These are phyloP conservation scores for Niveomyces coronatus DNA, from an alignment of 2,329 filamentous ascomycete species.

Conservation along the genomic window DNA sequence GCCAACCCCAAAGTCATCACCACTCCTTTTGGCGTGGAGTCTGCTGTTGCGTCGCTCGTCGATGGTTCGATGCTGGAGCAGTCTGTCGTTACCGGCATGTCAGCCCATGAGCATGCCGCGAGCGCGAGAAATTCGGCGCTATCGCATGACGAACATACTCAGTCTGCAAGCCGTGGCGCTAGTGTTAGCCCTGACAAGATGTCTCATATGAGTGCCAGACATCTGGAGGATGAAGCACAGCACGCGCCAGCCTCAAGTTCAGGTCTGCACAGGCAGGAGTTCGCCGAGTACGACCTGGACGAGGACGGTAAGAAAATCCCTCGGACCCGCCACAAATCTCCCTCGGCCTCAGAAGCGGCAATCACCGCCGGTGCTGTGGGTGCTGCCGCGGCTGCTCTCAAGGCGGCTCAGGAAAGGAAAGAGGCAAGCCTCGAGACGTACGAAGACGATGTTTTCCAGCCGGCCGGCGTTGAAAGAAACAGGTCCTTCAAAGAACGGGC, in stretches of 20 bases:
- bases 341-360: conserved; percentile 45
- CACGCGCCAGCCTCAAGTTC: conserved; percentile 29
- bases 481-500: conserved; percentile 58
- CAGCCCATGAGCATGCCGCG: conserved; percentile 35
- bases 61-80: conserved; percentile 61
- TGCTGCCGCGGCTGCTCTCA: conserved; percentile 41
- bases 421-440: conserved; percentile 25
- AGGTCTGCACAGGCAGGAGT: conserved; percentile 34
- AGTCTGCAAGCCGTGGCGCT: conserved; percentile 22
- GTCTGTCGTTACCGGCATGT: conserved; percentile 57
- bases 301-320: conserved; percentile 47
- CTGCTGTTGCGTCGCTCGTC: conserved; percentile 75
- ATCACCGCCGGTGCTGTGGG: conserved; percentile 48
- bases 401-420: conserved; percentile 37
- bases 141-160: conserved; percentile 21
- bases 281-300: conserved; percentile 46
- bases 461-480: conserved; percentile 46
- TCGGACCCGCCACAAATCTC: conserved; percentile 34
- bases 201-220: conserved; percentile 29
- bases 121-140: conserved; percentile 26
- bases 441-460: conserved; percentile 29
- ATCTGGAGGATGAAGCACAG: conserved; percentile 28
- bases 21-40: conserved; percentile 65
- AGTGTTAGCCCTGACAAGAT: conserved; percentile 34
- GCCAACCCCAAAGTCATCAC: conserved; percentile 71